A percentile compares a stretch with the other conserved stretches of the same genome.
Evolutionary conservation across 2,329 filamentous ascomycete species (phyloP).

Genomic region (Hypoxylon sp.): DNA sequence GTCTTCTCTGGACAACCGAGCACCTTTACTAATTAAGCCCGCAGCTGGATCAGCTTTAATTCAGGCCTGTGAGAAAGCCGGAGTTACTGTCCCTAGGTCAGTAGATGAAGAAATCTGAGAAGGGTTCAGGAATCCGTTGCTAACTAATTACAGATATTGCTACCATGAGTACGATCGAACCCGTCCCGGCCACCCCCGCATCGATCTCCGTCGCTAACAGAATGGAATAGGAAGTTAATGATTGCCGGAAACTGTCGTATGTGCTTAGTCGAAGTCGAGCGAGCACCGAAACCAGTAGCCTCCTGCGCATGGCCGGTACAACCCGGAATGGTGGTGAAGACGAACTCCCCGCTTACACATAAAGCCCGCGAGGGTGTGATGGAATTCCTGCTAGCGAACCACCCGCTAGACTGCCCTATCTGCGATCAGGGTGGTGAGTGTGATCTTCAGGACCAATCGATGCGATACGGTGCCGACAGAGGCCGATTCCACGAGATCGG

Average conservation of each 20-base stretch:
- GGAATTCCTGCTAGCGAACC: constrained; percentile 97
- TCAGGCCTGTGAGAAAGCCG: constrained; percentile 99
- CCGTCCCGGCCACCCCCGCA: constrained; percentile 43
- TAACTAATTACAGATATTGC: constrained; percentile 79
- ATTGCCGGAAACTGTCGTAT: constrained; percentile 99
- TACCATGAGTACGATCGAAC: constrained; percentile 87
- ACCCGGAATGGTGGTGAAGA: constrained; percentile 99
- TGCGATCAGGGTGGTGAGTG: constrained; percentile 99
- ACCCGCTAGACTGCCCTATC: constrained; percentile 95
- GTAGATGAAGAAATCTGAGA: constrained; percentile 47
- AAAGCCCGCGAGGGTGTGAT: constrained; percentile 99
- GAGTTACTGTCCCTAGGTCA: constrained; percentile 87
- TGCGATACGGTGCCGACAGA: constrained; percentile 96
- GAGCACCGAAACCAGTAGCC: constrained; percentile 94
- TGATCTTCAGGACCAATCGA: constrained; percentile 98
- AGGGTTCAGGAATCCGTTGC: constrained; percentile 16
- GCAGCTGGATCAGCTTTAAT: constrained; percentile 96
- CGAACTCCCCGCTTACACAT: constrained; percentile 94
- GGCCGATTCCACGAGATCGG: constrained; percentile 96
- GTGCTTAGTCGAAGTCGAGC: constrained; percentile 98
- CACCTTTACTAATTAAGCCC: constrained; percentile 56
- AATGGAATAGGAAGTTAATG: constrained; percentile 84
- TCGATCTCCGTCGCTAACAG: constrained; percentile 57
- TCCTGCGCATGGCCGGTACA: constrained; percentile 99
- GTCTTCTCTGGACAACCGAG: constrained; percentile 1